These are phyloP conservation scores for Centella asiatica DNA, from an alignment of 129 eudicot genomes.

Conservation along the genomic window DNA sequence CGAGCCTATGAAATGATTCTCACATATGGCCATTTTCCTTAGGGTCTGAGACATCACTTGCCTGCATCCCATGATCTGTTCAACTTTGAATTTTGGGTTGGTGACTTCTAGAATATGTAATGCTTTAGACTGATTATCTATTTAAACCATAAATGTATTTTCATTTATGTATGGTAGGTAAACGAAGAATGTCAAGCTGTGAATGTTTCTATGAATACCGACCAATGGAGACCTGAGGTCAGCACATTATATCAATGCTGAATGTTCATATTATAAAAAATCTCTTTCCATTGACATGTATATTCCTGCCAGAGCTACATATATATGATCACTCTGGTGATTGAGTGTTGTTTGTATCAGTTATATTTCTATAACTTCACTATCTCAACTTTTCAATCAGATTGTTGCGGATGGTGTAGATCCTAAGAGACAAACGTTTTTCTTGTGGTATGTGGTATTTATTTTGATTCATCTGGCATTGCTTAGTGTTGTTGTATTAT, in stretches of 20 bases:
- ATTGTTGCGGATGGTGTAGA: conserved; percentile 51
- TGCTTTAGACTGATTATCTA: background rate
- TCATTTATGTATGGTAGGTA: conserved; percentile 34
- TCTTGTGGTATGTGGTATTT: conserved; percentile 67
- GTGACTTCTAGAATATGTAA: conserved; percentile 35
- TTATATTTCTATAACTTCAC: no score
- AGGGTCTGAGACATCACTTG: conserved; percentile 82
- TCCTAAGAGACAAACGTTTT: conserved; percentile 52
- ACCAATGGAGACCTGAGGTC: conserved; percentile 60
- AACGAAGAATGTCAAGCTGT: conserved; percentile 84
- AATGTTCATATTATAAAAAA: background rate
- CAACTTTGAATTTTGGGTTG: conserved; percentile 79
- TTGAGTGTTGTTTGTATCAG: no score
- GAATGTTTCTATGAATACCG: conserved; percentile 47
- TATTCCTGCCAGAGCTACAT: no score
- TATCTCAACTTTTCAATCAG: conserved; percentile 27
- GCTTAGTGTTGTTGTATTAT: no score
- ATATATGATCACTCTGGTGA: no score
- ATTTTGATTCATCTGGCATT: no score
- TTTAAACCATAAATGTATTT: conserved; percentile 2
- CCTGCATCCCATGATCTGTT: conserved; percentile 72
- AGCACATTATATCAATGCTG: conserved; percentile 1
- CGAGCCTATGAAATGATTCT: no score
- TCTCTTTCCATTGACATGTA: no score
- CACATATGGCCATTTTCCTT: conserved; percentile 4